A percentile compares a stretch with the other conserved stretches of the same genome.
phyloP scores from a whole-genome alignment of 306 rosid genomes.

The Glycine tomentella region DNA sequence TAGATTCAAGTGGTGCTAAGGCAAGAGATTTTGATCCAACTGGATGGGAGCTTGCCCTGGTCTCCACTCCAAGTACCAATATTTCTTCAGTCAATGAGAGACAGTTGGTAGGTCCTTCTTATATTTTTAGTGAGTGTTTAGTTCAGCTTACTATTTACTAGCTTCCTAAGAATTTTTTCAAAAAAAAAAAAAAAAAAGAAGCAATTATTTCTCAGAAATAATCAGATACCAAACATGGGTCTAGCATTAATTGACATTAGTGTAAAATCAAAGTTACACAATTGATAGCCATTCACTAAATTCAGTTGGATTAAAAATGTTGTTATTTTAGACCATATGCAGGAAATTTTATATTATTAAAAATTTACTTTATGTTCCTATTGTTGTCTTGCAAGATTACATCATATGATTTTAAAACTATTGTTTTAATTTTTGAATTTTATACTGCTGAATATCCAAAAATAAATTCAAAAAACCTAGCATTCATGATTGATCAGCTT shows the following conservation, averaged over 20 bases:
- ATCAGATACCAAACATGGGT: neutral
- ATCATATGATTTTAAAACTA: conserved; percentile 24
- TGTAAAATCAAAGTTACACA: conserved; percentile 5
- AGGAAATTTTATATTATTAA: neutral
- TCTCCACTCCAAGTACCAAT: conserved; percentile 70
- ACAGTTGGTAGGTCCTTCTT: conserved; percentile 70
- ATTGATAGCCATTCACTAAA: neutral
- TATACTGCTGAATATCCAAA: neutral
- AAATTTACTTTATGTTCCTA: neutral
- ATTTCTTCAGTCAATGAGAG: conserved; percentile 73
- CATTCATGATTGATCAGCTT: neutral
- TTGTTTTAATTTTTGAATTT: neutral
- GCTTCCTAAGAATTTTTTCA: neutral
- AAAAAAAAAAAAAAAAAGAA: no score
- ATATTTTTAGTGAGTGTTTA: neutral
- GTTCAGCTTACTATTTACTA: neutral
- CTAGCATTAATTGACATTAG: neutral
- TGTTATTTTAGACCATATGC: neutral
- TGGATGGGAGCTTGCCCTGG: conserved; percentile 92
- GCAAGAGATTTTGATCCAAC: conserved; percentile 75
- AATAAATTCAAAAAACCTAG: neutral
- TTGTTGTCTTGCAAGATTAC: neutral
- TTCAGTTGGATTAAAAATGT: neutral
- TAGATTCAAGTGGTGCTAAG: conserved; percentile 55
- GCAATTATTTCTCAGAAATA: neutral